A percentile compares a stretch with the other conserved stretches of the same genome.
Conservation (phyloP, 169 alveolate genomes). For the Plasmodium ovale region DNA sequence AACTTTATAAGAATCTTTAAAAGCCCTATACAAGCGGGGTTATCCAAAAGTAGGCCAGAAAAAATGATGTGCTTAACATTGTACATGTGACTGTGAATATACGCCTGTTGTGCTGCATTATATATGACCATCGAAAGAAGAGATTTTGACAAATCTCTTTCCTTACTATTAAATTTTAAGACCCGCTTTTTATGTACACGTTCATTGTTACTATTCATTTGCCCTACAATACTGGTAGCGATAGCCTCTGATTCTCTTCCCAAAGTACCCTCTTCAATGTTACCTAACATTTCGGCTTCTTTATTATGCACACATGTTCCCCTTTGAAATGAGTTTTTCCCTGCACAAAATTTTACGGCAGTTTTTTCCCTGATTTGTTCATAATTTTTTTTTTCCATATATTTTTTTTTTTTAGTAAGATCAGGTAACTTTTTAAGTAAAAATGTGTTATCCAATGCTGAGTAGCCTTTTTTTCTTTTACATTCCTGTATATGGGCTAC, state of each 20-base stretch:
- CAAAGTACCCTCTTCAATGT: not conserved
- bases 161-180: slow-evolving; percentile 2
- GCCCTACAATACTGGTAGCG: not conserved
- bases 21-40: slow-evolving; percentile 22
- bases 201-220: not conserved
- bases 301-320: not conserved
- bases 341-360: not conserved
- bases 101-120: slow-evolving; percentile 18
- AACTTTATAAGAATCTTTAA: slow-evolving; percentile 30
- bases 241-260: not conserved
- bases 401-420: too few relatives aligned
- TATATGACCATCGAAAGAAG: slow-evolving; percentile 55
- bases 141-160: slow-evolving; percentile 43
- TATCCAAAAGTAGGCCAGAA: slow-evolving; percentile 44
- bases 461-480: too few relatives aligned
- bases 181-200: too few relatives aligned
- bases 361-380: slow-evolving; percentile 30
- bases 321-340: not conserved
- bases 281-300: not conserved
- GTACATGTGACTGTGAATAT: slow-evolving; percentile 46
- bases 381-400: slow-evolving; percentile 14
- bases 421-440: too few relatives aligned
- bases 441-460: too few relatives aligned
- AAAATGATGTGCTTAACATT: slow-evolving; percentile 33
- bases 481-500: too few relatives aligned